Percentiles rank a stretch among this genome's conserved stretches.
Conservation (phyloP, 768 basidiomycete species). For the Tulasnella calospora region DNA sequence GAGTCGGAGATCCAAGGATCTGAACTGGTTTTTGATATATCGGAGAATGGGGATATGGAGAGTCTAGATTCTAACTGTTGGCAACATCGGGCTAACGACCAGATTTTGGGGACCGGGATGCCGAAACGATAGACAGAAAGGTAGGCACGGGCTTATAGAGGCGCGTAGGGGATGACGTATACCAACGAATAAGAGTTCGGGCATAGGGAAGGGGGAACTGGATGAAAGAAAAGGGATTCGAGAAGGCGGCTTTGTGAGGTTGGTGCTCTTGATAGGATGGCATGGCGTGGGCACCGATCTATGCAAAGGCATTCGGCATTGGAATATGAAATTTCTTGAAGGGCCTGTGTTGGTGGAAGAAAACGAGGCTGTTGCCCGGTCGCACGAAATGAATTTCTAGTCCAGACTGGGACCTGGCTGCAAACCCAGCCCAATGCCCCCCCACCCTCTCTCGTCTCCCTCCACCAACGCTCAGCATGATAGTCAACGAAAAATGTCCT, state of each 20-base stretch:
- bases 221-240: not conserved
- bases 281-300: not conserved
- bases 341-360: not conserved
- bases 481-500: not conserved
- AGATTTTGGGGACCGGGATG: not conserved
- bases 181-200: not conserved
- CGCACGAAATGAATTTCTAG: constrained; percentile 10
- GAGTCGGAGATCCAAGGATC: not conserved
- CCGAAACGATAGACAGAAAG: not conserved
- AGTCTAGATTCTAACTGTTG: not conserved
- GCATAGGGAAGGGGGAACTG: not conserved
- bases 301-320: not conserved
- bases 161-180: not conserved
- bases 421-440: not conserved
- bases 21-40: not conserved
- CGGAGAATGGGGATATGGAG: not conserved
- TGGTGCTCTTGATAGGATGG: not conserved
- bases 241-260: not conserved
- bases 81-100: not conserved
- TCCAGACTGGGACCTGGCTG: constrained; percentile 6
- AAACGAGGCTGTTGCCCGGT: constrained; percentile 2
- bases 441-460: not conserved
- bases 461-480: not conserved
- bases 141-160: not conserved
- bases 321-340: not conserved